A percentile compares a stretch with the other conserved stretches of the same genome.
These are phyloP conservation scores for Ilyonectria robusta DNA, from an alignment of 2,329 filamentous ascomycete species.

Conservation along the genomic window DNA sequence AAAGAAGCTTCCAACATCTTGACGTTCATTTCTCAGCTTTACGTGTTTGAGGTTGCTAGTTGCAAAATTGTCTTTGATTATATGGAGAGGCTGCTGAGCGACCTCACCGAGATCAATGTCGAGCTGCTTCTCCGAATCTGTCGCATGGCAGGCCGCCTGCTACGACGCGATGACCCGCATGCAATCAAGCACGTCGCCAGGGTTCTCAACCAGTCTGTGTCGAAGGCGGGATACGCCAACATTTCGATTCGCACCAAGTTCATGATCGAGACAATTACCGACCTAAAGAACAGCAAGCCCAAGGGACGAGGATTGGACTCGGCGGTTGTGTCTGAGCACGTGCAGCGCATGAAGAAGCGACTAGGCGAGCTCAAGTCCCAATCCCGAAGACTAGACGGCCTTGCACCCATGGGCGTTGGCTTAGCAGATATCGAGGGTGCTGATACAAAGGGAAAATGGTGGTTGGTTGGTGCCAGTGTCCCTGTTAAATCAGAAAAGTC, in stretches of 20 bases:
- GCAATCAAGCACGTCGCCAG: slow-evolving; percentile 90
- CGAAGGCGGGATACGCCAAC: slow-evolving; percentile 75
- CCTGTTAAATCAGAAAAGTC: slow-evolving; percentile 54
- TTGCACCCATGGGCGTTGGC: slow-evolving; percentile 85
- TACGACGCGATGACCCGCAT: slow-evolving; percentile 90
- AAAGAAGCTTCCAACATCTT: slow-evolving; percentile 78
- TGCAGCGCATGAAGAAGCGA: slow-evolving; percentile 89
- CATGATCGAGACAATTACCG: slow-evolving; percentile 97
- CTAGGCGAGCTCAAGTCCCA: slow-evolving; percentile 80
- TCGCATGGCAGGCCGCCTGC: slow-evolving; percentile 83
- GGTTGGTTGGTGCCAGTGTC: slow-evolving; percentile 98
- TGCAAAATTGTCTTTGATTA: slow-evolving; percentile 92
- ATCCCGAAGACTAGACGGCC: slow-evolving; percentile 74
- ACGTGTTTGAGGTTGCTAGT: slow-evolving; percentile 91
- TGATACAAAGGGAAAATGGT: slow-evolving; percentile 95
- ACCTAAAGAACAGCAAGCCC: slow-evolving; percentile 93
- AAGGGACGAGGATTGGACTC: slow-evolving; percentile 82
- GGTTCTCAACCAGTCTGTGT: slow-evolving; percentile 80
- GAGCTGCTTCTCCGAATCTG: slow-evolving; percentile 90
- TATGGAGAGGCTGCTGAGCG: slow-evolving; percentile 80
- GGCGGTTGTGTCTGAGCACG: slow-evolving; percentile 83
- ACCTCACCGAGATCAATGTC: slow-evolving; percentile 87
- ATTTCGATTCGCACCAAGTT: slow-evolving; percentile 93
- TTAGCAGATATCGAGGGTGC: slow-evolving; percentile 86
- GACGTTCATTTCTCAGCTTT: slow-evolving; percentile 86